These are phyloP conservation scores for Alnus rubra DNA, from an alignment of 306 rosid species.

Conservation along the genomic window DNA sequence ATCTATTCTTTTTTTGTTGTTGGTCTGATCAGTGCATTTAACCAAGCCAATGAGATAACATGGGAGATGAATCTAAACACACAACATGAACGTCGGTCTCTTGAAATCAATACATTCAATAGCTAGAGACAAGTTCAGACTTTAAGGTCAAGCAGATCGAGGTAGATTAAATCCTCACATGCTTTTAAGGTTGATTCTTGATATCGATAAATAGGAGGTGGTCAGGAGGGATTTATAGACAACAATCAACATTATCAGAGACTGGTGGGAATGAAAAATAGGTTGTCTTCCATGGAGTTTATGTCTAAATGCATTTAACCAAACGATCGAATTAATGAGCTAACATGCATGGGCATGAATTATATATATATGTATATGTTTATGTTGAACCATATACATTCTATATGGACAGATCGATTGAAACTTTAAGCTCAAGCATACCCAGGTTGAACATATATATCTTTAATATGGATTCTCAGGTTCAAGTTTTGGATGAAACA, in stretches of 20 bases:
- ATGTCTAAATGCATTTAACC: conserved; percentile 3
- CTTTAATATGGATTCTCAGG: too few relatives aligned
- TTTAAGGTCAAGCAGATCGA: background rate
- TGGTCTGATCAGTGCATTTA: conserved; percentile 1
- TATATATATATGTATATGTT: background rate
- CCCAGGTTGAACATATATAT: background rate
- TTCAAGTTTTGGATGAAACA: background rate
- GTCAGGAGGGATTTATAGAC: background rate
- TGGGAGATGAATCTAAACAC: background rate
- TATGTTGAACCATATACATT: background rate
- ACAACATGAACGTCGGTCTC: background rate
- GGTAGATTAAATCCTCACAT: background rate
- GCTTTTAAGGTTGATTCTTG: background rate
- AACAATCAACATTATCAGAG: background rate
- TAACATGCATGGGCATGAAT: background rate
- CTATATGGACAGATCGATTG: background rate
- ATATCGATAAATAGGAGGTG: background rate
- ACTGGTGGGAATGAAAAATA: background rate
- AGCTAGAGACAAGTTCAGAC: background rate
- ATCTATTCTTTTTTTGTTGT: background rate
- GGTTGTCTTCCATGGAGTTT: background rate
- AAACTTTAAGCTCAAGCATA: background rate
- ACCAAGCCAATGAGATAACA: background rate
- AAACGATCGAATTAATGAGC: background rate
- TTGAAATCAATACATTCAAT: background rate